Base-by-base conservation (phyloP, 805 yeast genomes). In the Nakazawaea ernobii region DNA sequence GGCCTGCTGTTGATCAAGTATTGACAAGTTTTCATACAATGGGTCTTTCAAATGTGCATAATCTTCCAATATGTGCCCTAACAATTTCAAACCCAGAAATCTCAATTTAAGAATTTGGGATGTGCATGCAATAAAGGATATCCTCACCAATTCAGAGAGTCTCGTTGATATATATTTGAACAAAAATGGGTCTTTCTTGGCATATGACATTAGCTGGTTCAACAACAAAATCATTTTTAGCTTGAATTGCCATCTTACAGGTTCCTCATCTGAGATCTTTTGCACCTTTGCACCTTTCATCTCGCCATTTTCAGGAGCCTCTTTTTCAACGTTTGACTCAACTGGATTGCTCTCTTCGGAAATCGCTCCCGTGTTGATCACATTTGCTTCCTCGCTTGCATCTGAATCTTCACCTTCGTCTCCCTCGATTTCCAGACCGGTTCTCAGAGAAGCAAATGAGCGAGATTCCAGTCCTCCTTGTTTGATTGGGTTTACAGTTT, bases 1-100 rank as follows among this genome's bases (percentile, higher is more conserved):
- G 0, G 98, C 98, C 57, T 94, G 97, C 58, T 86, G 96, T 63
- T 91, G 97, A 54, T 87, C 96, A 38, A 92, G 67, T 8, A 90
- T 71, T 0, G 92, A 77, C 13, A 77, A 75, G 3, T 82, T 80
- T 0, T 87, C 84, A 55, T 82, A 84, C 28, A 86, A 74, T 0
- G 92, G 89, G 59, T 86, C 96, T 9, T 70, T 75, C 42, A 80
- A 63, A 26, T 73, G 72, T 0, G 89, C 82, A 62, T 79, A 85
- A 1, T 76, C 66, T 8, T 69, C 73, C 29, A 94, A 68, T 1
- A 86, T 71, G 39, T 77, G 76, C 46, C 82, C 84, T 27, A 94
- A 69, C 6, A 92, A 66, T 13, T 70, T 69, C 29, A 92, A 68
- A 0, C 97, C 96, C 20, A 74, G 59, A 4, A 81, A 59, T 53